Conservation (phyloP, 1,139 yeast genomes). For the Geotrichum histeridarum region DNA sequence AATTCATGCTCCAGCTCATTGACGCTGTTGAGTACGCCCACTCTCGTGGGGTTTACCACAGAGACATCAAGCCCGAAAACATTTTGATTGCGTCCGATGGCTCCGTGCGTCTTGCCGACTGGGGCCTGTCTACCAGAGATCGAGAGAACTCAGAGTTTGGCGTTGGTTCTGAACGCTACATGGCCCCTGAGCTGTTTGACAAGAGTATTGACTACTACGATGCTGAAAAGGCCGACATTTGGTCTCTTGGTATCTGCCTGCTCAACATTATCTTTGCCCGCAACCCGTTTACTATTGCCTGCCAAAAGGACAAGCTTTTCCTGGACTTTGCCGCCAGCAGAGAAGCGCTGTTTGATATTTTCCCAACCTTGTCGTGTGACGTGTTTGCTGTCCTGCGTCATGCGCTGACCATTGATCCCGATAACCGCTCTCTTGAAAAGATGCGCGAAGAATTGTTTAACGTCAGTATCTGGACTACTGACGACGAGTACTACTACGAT, state of each 20-base stretch:
- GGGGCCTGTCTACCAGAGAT: conserved; percentile 82
- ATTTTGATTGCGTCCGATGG: conserved; percentile 66
- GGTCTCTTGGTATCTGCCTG: conserved; percentile 88
- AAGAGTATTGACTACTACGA: conserved; percentile 55
- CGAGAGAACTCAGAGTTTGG: conserved; percentile 70
- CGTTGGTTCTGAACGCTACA: conserved; percentile 89
- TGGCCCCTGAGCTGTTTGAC: conserved; percentile 86
- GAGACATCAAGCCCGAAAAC: conserved; percentile 89
- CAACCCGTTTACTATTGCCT: conserved; percentile 81
- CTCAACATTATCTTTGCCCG: conserved; percentile 83
- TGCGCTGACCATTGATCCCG: conserved; percentile 79
- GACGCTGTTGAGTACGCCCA: conserved; percentile 78
- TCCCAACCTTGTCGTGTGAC: conserved; percentile 83
- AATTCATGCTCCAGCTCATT: conserved; percentile 69
- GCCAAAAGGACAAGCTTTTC: conserved; percentile 77
- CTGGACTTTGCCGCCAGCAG: conserved; percentile 81
- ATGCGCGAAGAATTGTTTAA: conserved; percentile 56
- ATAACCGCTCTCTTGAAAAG: conserved; percentile 61
- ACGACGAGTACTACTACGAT: conserved; percentile 62
- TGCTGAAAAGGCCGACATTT: conserved; percentile 82
- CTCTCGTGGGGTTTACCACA: conserved; percentile 64
- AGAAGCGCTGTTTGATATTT: conserved; percentile 86
- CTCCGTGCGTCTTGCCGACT: conserved; percentile 75
- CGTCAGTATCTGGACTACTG: conserved; percentile 71
- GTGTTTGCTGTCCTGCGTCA: conserved; percentile 75